Base-by-base conservation (phyloP, 176 grass and related monocot genomes). In the Oryza punctata region DNA sequence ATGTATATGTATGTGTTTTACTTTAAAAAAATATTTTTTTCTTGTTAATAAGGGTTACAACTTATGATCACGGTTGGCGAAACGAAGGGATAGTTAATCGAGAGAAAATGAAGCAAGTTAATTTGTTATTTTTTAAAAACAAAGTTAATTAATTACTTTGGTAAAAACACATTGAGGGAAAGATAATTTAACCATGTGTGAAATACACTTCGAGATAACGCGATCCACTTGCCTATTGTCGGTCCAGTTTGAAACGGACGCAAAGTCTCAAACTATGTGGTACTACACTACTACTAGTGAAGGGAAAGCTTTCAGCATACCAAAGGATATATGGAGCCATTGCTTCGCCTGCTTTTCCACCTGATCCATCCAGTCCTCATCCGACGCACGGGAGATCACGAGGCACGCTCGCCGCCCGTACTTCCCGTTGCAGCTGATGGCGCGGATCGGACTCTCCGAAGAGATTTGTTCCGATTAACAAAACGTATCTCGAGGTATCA, bases 181-280 rank as follows among this genome's bases (percentile, higher is more conserved):
- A 16, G 16, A 0, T 21, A 21, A 18, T 54, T 21, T 54, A 54
- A 16, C 50, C 50, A 54, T 21, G 50, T 54, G 50, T 54, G 50
- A 54, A 19, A 54, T 19, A 52, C 1, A 0, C 12, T 15, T 59
- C 1, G 1, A 60, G 7, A n/a, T 9, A 35, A 16, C 44, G 14
- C 78, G 32, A 69, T 26, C 45, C 78, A 12, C 16, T 10, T 69
- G 21, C 6, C 18, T 24, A 35, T 9, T 12, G 80, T 9, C 12
- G 80, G 69, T 46, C 54, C 69, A 64, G 70, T 81, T 33, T 86
- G 75, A 88, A 79, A 33, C 21, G 26, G 52, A 33, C n/a, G 2
- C 40, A 43, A 8, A 70, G 15, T 16, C 35, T 1, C 35, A 6
- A 37, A 37, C 35, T 7, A 37, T 37, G 35, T 5, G 4, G 35